Base-by-base conservation (phyloP, 257 asterid genomes). In the Nicotiana knightiana region DNA sequence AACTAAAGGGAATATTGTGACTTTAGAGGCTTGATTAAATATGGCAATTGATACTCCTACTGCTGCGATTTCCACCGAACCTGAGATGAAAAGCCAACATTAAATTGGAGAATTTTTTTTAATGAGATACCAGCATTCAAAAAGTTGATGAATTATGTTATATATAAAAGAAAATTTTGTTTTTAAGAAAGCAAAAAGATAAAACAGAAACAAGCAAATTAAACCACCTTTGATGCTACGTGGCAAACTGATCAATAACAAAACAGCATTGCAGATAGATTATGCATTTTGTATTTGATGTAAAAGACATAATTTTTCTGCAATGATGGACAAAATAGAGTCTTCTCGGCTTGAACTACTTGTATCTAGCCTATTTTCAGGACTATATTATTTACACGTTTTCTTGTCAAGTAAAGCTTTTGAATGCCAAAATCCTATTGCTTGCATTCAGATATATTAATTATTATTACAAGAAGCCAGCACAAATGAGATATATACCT, bases 31-130 rank as follows among this genome's bases (percentile, higher is more conserved):
- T 84, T 96, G 99, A 53, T 96, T 96, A 82, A 96, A 88, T 5
- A 96, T 88, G 16, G 99, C 98, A 11, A 96, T 94, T 0, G 99
- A 82, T 54, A 96, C 96, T 54, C 99, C 99, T 1, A 96, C 99
- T 0, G 98, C 98, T 2, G 97, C 98, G 2, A 93, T 90, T 73
- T 96, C 95, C 24, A 93, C 96, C 0, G 98, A 87, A 81, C 99
- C 99, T 95, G 86, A 26, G 66, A 51, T 35, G 17, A 26, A 11
- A 4, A 28, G 9, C 17, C 51, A 57, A 32, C 0, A 30, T 64
- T 43, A 6, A 39, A 1, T 39, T 67, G 11, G 26, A 10, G 5
- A 0, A 6, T 6, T 6, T 6, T 7, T 6, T 6, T 37, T 39
- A 66, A 4, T 62, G 67, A 62, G 67, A 62, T 15, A 26, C 28